A percentile compares a stretch with the other conserved stretches of the same genome.
These are phyloP conservation scores for Pisolithus tinctorius DNA, from an alignment of 768 basidiomycete species.

Conservation along the genomic window DNA sequence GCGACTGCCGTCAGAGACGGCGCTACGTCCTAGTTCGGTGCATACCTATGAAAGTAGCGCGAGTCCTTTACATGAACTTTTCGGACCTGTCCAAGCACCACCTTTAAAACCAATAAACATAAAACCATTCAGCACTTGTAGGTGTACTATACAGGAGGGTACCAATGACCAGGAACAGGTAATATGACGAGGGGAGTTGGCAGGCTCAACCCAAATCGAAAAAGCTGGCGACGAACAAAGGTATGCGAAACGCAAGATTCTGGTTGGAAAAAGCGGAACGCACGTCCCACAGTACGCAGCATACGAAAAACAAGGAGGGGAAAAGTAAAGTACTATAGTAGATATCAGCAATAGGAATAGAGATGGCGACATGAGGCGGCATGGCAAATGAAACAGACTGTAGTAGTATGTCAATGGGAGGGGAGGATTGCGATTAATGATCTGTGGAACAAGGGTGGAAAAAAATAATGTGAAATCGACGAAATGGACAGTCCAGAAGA, in stretches of 20 bases:
- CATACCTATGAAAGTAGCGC: no score
- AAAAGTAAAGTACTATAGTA: conserved; percentile 28
- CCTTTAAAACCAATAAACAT: conserved; percentile 3
- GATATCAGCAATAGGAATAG: conserved; percentile 25
- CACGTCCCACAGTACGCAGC: conserved; percentile 1
- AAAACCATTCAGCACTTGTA: conserved; percentile 5
- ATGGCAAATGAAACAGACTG: conserved; percentile 9
- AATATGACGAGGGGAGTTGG: neutral
- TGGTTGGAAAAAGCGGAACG: conserved; percentile 7
- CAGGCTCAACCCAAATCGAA: conserved; percentile 3
- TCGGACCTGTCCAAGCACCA: neutral
- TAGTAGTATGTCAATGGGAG: conserved; percentile 13
- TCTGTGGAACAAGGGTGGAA: conserved; percentile 13
- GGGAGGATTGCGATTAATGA: conserved; percentile 24
- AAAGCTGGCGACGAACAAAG: conserved; percentile 2
- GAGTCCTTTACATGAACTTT: no score
- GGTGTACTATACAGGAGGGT: conserved; percentile 8
- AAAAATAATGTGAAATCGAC: conserved; percentile 24
- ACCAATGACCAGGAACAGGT: conserved; percentile 4
- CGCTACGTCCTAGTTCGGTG: no score
- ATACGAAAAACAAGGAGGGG: conserved; percentile 4
- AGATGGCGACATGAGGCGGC: conserved; percentile 14
- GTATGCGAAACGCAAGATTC: conserved; percentile 11
- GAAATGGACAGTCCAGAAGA: conserved; percentile 9
- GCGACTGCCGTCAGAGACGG: no score